Conservation (phyloP, 192 early-diverging fungal species). For the Dissophora globulifera region DNA sequence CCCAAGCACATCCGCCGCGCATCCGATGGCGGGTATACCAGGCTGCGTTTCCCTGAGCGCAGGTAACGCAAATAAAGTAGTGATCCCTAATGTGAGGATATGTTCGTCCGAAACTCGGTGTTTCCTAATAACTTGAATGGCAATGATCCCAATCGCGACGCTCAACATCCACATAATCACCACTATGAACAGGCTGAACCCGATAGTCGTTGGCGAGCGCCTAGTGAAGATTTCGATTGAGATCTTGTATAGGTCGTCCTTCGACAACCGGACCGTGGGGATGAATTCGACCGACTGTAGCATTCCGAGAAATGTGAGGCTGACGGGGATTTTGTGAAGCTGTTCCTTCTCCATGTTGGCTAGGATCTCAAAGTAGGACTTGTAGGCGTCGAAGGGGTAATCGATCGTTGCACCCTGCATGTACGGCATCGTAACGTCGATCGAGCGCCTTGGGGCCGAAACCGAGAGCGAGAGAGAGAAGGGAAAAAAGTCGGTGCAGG, state of each 20-base stretch:
- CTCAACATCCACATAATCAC: constrained; percentile 61
- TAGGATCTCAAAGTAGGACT: constrained; percentile 57
- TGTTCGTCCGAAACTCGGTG: constrained; percentile 55
- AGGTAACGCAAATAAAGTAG: constrained; percentile 55
- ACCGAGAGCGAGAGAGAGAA: too few relatives aligned
- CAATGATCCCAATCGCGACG: constrained; percentile 56
- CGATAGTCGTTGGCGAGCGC: constrained; percentile 58
- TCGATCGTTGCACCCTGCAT: constrained; percentile 55
- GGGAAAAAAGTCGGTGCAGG: too few relatives aligned
- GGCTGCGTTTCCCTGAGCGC: constrained; percentile 55
- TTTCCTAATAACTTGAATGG: constrained; percentile 56
- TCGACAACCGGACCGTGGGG: constrained; percentile 31
- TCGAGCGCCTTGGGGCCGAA: constrained; percentile 51
- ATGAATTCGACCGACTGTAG: constrained; percentile 57
- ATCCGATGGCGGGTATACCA: constrained; percentile 58
- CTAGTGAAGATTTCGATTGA: constrained; percentile 56
- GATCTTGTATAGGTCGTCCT: constrained; percentile 43
- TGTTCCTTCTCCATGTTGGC: constrained; percentile 50
- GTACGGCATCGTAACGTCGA: constrained; percentile 51
- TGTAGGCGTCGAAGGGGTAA: constrained; percentile 61
- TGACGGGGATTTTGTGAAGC: constrained; percentile 53
- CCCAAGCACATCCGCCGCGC: constrained; percentile 58
- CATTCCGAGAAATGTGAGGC: constrained; percentile 54
- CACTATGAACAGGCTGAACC: constrained; percentile 59
- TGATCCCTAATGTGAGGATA: constrained; percentile 55